phyloP scores from a whole-genome alignment of 345 rosid genomes.

The Eucalyptus globulus region DNA sequence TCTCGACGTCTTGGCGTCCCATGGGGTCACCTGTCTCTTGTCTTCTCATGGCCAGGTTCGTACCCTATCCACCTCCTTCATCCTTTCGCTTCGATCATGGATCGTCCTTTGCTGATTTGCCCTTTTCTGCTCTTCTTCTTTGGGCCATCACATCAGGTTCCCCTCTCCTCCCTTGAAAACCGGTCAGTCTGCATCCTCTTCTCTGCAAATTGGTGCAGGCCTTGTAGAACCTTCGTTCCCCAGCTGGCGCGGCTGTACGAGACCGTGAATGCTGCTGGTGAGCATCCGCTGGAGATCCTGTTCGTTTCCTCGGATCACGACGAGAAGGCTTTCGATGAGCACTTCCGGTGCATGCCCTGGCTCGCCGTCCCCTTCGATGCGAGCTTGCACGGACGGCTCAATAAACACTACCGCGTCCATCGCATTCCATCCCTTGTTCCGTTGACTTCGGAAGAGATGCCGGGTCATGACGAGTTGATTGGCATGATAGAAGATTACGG shows the following conservation, averaged over 20 bases:
- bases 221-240: conserved; percentile 55
- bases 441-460: conserved; percentile 24
- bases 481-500: conserved; percentile 65
- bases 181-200: conserved; percentile 55
- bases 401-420: conserved; percentile 20
- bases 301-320: conserved; percentile 67
- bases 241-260: conserved; percentile 48
- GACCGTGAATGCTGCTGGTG: conserved; percentile 16
- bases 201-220: conserved; percentile 89
- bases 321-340: conserved; percentile 40
- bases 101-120: neutral
- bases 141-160: conserved; percentile 22
- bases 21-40: neutral
- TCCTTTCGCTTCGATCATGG: neutral
- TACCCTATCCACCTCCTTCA: neutral
- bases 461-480: conserved; percentile 38
- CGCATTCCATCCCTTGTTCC: conserved; percentile 59
- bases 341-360: conserved; percentile 75
- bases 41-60: neutral
- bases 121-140: neutral
- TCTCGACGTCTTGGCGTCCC: neutral
- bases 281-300: conserved; percentile 41
- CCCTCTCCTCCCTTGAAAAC: conserved; percentile 35
- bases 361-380: conserved; percentile 55
- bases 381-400: conserved; percentile 22